Base-by-base conservation (phyloP, 2,329 filamentous ascomycete genomes). In the Rasamsonia emersonii region DNA sequence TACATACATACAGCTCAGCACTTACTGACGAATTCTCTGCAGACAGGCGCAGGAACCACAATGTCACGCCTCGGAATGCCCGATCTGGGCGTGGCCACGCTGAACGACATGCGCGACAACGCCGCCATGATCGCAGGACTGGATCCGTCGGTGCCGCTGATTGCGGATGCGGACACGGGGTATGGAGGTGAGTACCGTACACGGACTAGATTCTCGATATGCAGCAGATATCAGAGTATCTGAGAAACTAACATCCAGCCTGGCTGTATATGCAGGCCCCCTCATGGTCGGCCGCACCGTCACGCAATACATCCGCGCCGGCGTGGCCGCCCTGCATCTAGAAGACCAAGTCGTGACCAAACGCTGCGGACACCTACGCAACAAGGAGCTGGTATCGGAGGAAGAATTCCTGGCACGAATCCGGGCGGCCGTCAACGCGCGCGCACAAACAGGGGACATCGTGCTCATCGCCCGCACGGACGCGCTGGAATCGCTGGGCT, bases 81-180 rank as follows among this genome's bases (percentile, higher is more conserved):
- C 2, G 77, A 82, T 46, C 67, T 82, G 3, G 77, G 75, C 24
- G 59, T 81, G 9, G 69, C 73, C 2, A 73, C 73, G 1, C 60
- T 77, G 18, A 67, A 71, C 45, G 76, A 81, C 53, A 81, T 82
- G 75, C 60, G 64, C 20, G 58, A 60, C 26, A 74, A 79, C 49
- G 76, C 75, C n/a, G 62, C 67, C 31, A 79, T 79, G 73, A 75
- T 82, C 36, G 74, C 76, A 35, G 67, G 66, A 24, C 61, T 80
- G 18, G 64, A 76, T 41, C 67, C 69, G 0, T 50, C 53, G 0
- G 58, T 70, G 0, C 77, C 77, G 1, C 50, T 82, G 13, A 78
- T 80, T 42, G 75, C 68, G 9, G 69, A 73, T 33, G 67, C 67
- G 48, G 69, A 73, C 42, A 71, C 67, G 1, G 69, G 69, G 3